Evolutionary conservation across 2,329 filamentous ascomycete genomes (phyloP).

Genomic region (Dactylellina haptotyla): DNA sequence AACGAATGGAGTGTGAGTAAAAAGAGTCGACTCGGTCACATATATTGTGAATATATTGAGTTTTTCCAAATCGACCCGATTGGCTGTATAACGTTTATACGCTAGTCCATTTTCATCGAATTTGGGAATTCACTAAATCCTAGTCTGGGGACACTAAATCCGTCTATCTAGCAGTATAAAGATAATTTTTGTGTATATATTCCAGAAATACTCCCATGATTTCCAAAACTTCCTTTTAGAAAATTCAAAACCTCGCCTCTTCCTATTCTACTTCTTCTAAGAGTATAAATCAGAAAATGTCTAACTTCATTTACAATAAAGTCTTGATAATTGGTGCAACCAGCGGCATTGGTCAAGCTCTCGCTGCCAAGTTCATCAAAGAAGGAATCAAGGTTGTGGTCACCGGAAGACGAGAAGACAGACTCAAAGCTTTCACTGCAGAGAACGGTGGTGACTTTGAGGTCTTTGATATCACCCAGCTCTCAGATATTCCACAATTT

Average conservation of each 20-base stretch:
- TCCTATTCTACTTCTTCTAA: background rate
- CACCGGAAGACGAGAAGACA: slow-evolving; percentile 68
- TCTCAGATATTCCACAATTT: slow-evolving; percentile 63
- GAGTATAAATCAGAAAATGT: slow-evolving; percentile 18
- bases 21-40: too few species aligned
- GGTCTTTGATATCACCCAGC: slow-evolving; percentile 65
- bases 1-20: too few species aligned
- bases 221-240: background rate
- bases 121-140: slow-evolving; percentile 31
- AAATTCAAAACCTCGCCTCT: too few species aligned
- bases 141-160: background rate
- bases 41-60: too few species aligned
- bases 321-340: slow-evolving; percentile 69
- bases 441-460: slow-evolving; percentile 61
- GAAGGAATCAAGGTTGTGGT: slow-evolving; percentile 67
- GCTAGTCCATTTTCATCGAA: background rate
- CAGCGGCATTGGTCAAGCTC: slow-evolving; percentile 66
- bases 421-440: slow-evolving; percentile 65
- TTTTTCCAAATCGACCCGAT: background rate
- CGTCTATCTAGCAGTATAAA: too few species aligned
- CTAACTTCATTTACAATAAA: slow-evolving; percentile 67
- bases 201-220: background rate
- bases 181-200: too few species aligned
- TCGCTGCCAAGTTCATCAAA: slow-evolving; percentile 65
- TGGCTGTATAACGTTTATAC: background rate